phyloP scores from a whole-genome alignment of 441 rosid species.

The Erodium texanum region DNA sequence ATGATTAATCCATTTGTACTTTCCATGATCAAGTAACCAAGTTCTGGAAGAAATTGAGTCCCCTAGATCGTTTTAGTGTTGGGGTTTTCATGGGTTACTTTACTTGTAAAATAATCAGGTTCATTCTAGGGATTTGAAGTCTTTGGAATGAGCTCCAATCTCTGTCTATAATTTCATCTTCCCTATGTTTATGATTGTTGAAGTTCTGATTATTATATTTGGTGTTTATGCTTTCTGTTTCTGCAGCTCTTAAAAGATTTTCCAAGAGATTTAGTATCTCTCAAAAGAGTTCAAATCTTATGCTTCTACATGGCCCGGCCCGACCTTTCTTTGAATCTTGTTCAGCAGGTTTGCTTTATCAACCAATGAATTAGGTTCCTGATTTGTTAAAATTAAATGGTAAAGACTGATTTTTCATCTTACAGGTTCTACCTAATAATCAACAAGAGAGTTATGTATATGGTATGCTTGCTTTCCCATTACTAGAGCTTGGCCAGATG shows the following conservation, averaged over 20 bases:
- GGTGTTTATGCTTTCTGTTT: constrained; percentile 11
- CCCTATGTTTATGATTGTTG: constrained; percentile 5
- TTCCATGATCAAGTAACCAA: not conserved
- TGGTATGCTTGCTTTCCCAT: constrained; percentile 79
- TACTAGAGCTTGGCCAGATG: constrained; percentile 74
- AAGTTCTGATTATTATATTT: constrained; percentile 15
- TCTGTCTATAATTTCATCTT: constrained; percentile 9
- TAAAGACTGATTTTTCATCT: not conserved
- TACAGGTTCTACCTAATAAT: constrained; percentile 56
- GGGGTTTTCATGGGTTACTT: too few species aligned
- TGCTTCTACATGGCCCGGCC: constrained; percentile 77
- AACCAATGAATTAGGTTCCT: constrained; percentile 8
- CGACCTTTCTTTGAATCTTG: constrained; percentile 49
- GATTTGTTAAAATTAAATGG: not conserved
- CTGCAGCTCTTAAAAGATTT: constrained; percentile 57
- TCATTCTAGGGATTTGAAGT: not conserved
- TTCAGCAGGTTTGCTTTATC: constrained; percentile 46
- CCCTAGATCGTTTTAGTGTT: not conserved
- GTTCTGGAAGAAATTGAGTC: not conserved
- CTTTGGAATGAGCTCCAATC: not conserved
- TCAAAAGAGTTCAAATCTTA: constrained; percentile 63
- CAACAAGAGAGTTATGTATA: constrained; percentile 55
- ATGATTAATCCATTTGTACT: not conserved
- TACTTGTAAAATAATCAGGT: not conserved
- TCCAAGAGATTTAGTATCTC: constrained; percentile 63